Percentiles rank a stretch among this genome's conserved stretches.
phyloP scores from a whole-genome alignment of 2,329 filamentous ascomycete genomes.

The Calonectria montana region DNA sequence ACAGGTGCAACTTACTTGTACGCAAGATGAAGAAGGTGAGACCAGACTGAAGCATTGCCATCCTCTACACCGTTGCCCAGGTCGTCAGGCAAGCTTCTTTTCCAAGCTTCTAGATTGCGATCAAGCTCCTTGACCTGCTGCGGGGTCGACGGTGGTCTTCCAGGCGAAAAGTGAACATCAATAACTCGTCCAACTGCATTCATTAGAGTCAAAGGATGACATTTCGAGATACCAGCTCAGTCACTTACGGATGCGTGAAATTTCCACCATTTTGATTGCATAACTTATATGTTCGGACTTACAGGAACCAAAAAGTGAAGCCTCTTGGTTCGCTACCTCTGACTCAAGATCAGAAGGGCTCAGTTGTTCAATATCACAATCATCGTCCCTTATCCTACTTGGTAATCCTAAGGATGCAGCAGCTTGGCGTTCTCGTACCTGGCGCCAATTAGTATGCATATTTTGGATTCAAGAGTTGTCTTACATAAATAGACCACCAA shows the following conservation, averaged over 20 bases:
- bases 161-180: conserved; percentile 51
- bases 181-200: conserved; percentile 48
- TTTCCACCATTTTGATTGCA: conserved; percentile 52
- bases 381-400: conserved; percentile 52
- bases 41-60: conserved; percentile 49
- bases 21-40: conserved; percentile 50
- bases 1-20: conserved; percentile 46
- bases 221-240: neutral
- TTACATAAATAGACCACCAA: conserved; percentile 66
- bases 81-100: conserved; percentile 45
- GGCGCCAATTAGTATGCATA: neutral
- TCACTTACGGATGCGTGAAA: conserved; percentile 47
- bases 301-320: conserved; percentile 44
- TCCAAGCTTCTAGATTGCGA: conserved; percentile 48
- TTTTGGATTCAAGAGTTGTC: conserved; percentile 29
- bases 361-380: conserved; percentile 52
- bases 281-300: conserved; percentile 49
- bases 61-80: conserved; percentile 47
- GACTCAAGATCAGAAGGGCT: conserved; percentile 46
- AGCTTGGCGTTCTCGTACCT: conserved; percentile 52
- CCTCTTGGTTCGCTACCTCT: conserved; percentile 35
- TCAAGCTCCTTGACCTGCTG: conserved; percentile 45
- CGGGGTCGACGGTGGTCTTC: conserved; percentile 42
- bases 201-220: neutral
- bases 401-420: conserved; percentile 51